Evolutionary conservation across 257 asterid genomes (phyloP).

Genomic region (Datura wrightii): DNA sequence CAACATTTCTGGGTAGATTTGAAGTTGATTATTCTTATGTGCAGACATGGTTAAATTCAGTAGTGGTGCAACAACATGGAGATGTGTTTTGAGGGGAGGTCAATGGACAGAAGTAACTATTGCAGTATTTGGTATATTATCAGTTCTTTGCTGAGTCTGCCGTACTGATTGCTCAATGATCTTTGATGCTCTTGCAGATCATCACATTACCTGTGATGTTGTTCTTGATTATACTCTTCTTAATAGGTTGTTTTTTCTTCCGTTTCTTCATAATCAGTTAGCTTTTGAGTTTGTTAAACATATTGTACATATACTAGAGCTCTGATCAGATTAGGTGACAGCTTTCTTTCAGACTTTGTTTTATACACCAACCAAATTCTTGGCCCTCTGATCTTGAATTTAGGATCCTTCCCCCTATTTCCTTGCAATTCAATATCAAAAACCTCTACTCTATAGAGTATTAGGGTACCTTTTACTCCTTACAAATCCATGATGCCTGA

Average conservation of each 20-base stretch:
- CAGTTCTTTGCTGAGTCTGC: conserved; percentile 17
- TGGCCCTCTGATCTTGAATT: conserved; percentile 10
- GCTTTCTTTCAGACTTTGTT: conserved; percentile 14
- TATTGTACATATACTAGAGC: conserved; percentile 30
- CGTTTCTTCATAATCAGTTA: conserved; percentile 3
- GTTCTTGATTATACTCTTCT: conserved; percentile 24
- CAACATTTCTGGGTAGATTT: conserved; percentile 42
- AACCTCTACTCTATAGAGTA: conserved; percentile 24
- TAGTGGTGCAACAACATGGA: conserved; percentile 38
- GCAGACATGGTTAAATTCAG: conserved; percentile 13
- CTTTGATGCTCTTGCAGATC: not conserved
- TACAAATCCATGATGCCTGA: conserved; percentile 30
- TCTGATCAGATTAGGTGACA: conserved; percentile 23
- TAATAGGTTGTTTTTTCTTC: not conserved
- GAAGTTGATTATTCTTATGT: conserved; percentile 11
- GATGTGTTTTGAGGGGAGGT: conserved; percentile 14
- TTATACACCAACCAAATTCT: conserved; percentile 21
- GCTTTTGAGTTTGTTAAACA: conserved; percentile 20
- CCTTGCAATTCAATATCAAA: not conserved
- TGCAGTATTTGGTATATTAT: conserved; percentile 30
- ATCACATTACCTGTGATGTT: not conserved
- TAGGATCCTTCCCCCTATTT: not conserved
- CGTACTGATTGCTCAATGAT: not conserved
- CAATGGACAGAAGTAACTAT: conserved; percentile 40
- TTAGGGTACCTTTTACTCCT: conserved; percentile 22